phyloP scores from a whole-genome alignment of 441 rosid genomes.

The Manihot esculenta region DNA sequence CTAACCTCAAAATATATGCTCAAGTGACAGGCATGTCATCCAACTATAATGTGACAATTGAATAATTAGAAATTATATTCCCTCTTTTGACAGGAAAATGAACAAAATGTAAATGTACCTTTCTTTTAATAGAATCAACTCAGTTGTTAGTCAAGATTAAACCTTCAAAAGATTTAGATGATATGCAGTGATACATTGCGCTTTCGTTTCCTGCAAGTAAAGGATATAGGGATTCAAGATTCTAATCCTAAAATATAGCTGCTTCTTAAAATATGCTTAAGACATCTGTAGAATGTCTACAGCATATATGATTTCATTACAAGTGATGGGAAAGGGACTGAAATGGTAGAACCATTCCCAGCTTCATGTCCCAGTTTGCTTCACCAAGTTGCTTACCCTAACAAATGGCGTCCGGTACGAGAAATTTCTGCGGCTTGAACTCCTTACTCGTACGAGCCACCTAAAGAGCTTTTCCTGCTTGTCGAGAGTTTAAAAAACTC shows the following conservation, averaged over 20 bases:
- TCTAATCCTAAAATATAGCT: neutral
- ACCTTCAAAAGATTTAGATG: constrained; percentile 50
- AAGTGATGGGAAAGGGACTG: constrained; percentile 49
- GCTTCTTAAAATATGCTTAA: neutral
- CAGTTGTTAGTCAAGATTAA: constrained; percentile 53
- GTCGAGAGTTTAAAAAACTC: too few relatives aligned
- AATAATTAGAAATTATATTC: constrained; percentile 24
- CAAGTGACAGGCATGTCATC: constrained; percentile 46
- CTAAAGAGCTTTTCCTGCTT: too few relatives aligned
- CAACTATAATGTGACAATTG: constrained; percentile 29
- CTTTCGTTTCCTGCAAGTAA: constrained; percentile 7
- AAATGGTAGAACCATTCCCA: constrained; percentile 66
- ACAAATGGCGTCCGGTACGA: constrained; percentile 31
- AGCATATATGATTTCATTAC: constrained; percentile 50
- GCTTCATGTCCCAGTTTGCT: constrained; percentile 26
- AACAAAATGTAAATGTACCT: constrained; percentile 49
- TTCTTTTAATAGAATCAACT: constrained; percentile 11
- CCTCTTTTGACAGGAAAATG: too few relatives aligned
- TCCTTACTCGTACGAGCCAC: too few relatives aligned
- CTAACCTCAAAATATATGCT: constrained; percentile 56
- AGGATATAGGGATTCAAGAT: neutral
- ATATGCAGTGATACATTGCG: constrained; percentile 36
- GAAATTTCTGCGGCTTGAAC: constrained; percentile 11
- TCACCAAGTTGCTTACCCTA: constrained; percentile 28
- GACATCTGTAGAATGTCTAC: constrained; percentile 62